Evolutionary conservation across 495 filamentous ascomycete species (phyloP).

Genomic region (Podospora bellae-mahoneyi): DNA sequence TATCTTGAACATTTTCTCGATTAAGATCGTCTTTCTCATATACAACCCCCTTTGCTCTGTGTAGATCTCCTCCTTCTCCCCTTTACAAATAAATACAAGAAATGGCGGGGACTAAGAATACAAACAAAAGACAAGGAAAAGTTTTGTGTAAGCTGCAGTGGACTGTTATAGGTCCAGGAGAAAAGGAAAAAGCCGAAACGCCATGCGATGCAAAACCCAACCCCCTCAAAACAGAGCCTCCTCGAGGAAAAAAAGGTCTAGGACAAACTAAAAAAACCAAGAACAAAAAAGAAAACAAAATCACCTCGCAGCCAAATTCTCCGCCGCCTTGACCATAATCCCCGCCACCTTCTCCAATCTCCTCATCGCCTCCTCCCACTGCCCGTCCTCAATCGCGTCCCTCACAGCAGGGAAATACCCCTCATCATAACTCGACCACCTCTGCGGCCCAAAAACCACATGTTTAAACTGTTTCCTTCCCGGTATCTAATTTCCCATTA

Average conservation of each 20-base stretch:
- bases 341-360: slow-evolving; percentile 69
- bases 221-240: not conserved
- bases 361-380: slow-evolving; percentile 67
- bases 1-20: not conserved
- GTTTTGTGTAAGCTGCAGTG: not conserved
- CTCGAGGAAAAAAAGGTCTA: not conserved
- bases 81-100: not conserved
- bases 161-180: not conserved
- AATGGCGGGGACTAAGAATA: not conserved
- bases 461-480: slow-evolving; percentile 94
- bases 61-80: not conserved
- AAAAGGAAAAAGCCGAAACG: not conserved
- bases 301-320: slow-evolving; percentile 17
- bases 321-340: slow-evolving; percentile 62
- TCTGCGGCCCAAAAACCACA: slow-evolving; percentile 78
- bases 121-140: not conserved
- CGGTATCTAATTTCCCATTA: slow-evolving; percentile 56
- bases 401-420: slow-evolving; percentile 81
- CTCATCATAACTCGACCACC: slow-evolving; percentile 68
- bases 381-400: slow-evolving; percentile 68
- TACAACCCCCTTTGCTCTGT: not conserved
- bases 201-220: not conserved
- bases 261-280: not conserved
- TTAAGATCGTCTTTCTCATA: not conserved
- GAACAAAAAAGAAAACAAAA: not conserved